These are phyloP conservation scores for Pecoramyces ruminantium DNA, from an alignment of 192 early-diverging fungal genomes.

Conservation along the genomic window DNA sequence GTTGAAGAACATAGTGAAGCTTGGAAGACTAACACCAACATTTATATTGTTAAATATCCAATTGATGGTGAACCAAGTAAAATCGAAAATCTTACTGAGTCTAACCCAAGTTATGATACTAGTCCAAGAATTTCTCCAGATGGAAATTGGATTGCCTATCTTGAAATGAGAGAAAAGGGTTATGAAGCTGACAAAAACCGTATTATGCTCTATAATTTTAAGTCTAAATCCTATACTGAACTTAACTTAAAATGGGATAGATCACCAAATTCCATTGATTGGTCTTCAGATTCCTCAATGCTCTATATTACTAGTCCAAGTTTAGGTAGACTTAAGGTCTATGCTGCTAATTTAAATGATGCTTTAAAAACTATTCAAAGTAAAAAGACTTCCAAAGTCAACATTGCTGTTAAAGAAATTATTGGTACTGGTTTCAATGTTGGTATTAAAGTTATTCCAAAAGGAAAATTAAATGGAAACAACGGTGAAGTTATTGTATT, in stretches of 20 bases:
- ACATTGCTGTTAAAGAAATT: too few relatives aligned
- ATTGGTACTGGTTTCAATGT: too few relatives aligned
- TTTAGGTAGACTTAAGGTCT: constrained; percentile 44
- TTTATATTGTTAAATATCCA: constrained; percentile 33
- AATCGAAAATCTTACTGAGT: constrained; percentile 5
- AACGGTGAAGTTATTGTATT: too few relatives aligned
- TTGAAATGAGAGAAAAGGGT: constrained; percentile 45
- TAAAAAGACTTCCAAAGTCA: too few relatives aligned
- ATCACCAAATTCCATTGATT: constrained; percentile 34
- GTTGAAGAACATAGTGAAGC: constrained; percentile 36
- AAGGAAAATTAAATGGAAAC: too few relatives aligned
- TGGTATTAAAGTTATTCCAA: too few relatives aligned
- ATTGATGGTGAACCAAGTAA: too few relatives aligned
- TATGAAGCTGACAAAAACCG: constrained; percentile 66
- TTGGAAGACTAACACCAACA: constrained; percentile 57
- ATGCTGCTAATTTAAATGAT: constrained; percentile 27
- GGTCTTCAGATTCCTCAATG: constrained; percentile 29
- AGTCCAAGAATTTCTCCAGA: constrained; percentile 42
- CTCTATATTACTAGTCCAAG: constrained; percentile 51
- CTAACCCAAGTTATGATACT: constrained; percentile 35
- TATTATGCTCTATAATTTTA: constrained; percentile 35
- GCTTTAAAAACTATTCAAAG: too few relatives aligned
- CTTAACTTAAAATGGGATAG: constrained; percentile 28
- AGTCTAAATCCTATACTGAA: not conserved
- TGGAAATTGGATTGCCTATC: constrained; percentile 46